A percentile compares a stretch with the other conserved stretches of the same genome.
phyloP scores from a whole-genome alignment of 2,329 filamentous ascomycete genomes.

The Talaromyces islandicus region DNA sequence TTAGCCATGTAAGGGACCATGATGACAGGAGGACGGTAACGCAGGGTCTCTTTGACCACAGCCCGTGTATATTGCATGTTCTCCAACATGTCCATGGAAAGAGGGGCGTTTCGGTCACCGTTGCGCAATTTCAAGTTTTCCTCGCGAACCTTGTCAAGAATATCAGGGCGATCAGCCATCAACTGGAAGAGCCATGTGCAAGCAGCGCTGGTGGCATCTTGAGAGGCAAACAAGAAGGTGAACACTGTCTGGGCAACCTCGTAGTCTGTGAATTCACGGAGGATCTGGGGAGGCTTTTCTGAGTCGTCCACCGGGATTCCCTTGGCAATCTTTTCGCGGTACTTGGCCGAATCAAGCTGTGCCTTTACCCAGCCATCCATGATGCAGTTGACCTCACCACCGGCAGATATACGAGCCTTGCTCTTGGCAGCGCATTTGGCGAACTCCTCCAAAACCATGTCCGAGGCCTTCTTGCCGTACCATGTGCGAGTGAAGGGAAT shows the following conservation, averaged over 20 bases:
- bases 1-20: conserved; percentile 96
- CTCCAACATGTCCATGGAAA: conserved; percentile 83
- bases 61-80: conserved; percentile 84
- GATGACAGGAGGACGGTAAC: conserved; percentile 91
- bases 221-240: conserved; percentile 94
- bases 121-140: conserved; percentile 76
- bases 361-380: conserved; percentile 91
- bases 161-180: conserved; percentile 87
- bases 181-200: conserved; percentile 94
- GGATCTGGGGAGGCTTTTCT: conserved; percentile 74
- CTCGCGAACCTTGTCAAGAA: conserved; percentile 82
- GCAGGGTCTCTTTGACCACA: conserved; percentile 82
- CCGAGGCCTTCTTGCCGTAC: conserved; percentile 93
- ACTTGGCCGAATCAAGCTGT: conserved; percentile 79
- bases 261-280: conserved; percentile 82
- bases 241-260: conserved; percentile 93
- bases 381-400: conserved; percentile 82
- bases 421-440: conserved; percentile 87
- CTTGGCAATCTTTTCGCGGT: conserved; percentile 70
- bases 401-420: conserved; percentile 84
- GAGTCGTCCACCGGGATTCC: conserved; percentile 62
- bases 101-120: conserved; percentile 62
- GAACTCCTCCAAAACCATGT: conserved; percentile 87
- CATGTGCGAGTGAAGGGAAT: conserved; percentile 91
- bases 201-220: conserved; percentile 92